A percentile compares a stretch with the other conserved stretches of the same genome.
phyloP scores from a whole-genome alignment of 2,329 filamentous ascomycete genomes.

The Sarocladium oryzae region DNA sequence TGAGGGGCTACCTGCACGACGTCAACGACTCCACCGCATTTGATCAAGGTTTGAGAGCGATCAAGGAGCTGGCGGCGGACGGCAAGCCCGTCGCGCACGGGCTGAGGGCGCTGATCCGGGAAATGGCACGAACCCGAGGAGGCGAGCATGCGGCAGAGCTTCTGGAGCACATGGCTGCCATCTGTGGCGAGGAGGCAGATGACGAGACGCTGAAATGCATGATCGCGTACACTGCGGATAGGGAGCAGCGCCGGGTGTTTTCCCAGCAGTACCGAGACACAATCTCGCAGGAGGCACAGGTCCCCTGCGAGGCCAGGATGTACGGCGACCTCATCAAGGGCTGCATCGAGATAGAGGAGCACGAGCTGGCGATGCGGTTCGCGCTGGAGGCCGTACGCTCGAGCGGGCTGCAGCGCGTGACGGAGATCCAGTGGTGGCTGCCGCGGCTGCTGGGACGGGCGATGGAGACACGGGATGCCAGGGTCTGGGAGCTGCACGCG shows the following conservation, averaged over 20 bases:
- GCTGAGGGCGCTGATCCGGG: conserved; percentile 29
- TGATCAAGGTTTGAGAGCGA: conserved; percentile 44
- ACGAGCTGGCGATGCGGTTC: conserved; percentile 29
- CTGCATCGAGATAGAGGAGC: conserved; percentile 22
- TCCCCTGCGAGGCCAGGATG: conserved; percentile 12
- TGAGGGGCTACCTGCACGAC: background rate
- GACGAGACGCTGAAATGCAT: conserved; percentile 23
- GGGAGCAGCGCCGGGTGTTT: conserved; percentile 19
- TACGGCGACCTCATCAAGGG: conserved; percentile 22
- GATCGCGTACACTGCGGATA: conserved; percentile 21
- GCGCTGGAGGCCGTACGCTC: conserved; percentile 11
- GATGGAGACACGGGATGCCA: background rate
- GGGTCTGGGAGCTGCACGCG: background rate
- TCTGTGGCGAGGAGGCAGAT: conserved; percentile 22
- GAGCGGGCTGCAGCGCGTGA: background rate
- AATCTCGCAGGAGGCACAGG: conserved; percentile 14
- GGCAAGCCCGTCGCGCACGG: conserved; percentile 31
- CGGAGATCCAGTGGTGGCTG: background rate
- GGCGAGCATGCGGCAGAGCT: conserved; percentile 21
- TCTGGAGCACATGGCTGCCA: conserved; percentile 22
- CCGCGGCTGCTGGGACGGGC: background rate
- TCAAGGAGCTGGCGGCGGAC: conserved; percentile 44
- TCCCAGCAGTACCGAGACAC: conserved; percentile 23
- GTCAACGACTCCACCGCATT: conserved; percentile 35
- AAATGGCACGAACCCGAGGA: conserved; percentile 21